Evolutionary conservation across 2,329 filamentous ascomycete genomes (phyloP).

Genomic region (Aspergillus viridinutans): DNA sequence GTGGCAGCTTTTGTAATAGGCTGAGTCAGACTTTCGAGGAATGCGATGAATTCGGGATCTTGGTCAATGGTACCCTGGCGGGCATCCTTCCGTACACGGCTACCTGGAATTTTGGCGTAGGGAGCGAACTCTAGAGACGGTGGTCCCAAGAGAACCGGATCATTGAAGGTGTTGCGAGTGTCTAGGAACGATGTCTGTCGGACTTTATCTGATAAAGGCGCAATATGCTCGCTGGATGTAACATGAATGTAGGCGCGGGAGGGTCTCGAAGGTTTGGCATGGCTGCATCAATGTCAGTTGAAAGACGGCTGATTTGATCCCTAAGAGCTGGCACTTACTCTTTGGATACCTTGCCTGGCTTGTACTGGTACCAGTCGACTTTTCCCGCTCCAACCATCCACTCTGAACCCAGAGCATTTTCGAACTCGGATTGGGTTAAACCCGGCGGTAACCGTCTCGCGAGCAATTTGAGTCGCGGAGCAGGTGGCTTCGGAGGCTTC

Average conservation of each 20-base stretch:
- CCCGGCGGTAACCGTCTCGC: conserved; percentile 81
- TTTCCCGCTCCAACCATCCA: conserved; percentile 79
- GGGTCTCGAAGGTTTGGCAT: conserved; percentile 79
- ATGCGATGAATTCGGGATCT: conserved; percentile 91
- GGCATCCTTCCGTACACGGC: conserved; percentile 71
- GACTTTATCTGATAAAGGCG: conserved; percentile 65
- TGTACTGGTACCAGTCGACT: conserved; percentile 77
- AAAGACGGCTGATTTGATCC: background rate
- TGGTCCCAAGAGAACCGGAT: conserved; percentile 68
- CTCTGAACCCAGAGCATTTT: conserved; percentile 65
- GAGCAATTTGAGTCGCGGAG: conserved; percentile 74
- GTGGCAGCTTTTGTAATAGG: conserved; percentile 54
- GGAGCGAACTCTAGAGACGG: conserved; percentile 77
- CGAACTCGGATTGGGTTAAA: conserved; percentile 75
- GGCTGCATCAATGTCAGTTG: conserved; percentile 43
- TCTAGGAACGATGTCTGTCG: conserved; percentile 71
- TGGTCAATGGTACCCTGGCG: conserved; percentile 94
- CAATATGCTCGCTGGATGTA: conserved; percentile 64
- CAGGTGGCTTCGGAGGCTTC: conserved; percentile 41
- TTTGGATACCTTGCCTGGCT: conserved; percentile 71
- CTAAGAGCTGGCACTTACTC: conserved; percentile 57
- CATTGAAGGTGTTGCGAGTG: conserved; percentile 69
- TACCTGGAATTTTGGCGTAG: conserved; percentile 76
- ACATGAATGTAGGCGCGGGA: conserved; percentile 80
- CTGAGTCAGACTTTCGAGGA: conserved; percentile 82